phyloP scores from a whole-genome alignment of 768 basidiomycete species.

The Termitomyces sp. region DNA sequence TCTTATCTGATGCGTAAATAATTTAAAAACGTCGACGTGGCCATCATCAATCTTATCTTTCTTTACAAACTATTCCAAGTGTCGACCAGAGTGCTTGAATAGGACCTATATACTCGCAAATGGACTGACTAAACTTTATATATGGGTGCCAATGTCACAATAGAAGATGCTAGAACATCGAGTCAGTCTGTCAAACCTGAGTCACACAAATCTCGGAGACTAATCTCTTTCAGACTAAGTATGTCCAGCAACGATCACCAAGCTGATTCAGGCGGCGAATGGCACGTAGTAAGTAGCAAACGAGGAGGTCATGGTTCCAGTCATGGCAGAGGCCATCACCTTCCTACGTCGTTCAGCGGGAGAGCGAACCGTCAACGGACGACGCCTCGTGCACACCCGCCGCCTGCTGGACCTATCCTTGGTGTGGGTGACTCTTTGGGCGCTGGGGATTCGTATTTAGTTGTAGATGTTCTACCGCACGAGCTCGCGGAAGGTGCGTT shows the following conservation, averaged over 20 bases:
- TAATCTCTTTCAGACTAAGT: not conserved
- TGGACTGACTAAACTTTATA: not conserved
- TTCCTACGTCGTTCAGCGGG: slow-evolving; percentile 9
- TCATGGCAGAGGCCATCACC: not conserved
- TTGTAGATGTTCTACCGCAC: slow-evolving; percentile 51
- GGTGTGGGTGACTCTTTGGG: slow-evolving; percentile 35
- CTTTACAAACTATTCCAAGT: too few species aligned
- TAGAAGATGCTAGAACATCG: not conserved
- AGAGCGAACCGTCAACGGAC: slow-evolving; percentile 4
- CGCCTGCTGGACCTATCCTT: slow-evolving; percentile 8
- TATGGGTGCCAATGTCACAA: not conserved
- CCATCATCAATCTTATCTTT: not conserved
- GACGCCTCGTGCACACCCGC: slow-evolving; percentile 1
- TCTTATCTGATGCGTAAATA: too few species aligned
- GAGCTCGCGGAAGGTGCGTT: slow-evolving; percentile 57
- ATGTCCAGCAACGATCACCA: not conserved
- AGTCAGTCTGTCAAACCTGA: not conserved
- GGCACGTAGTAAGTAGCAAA: slow-evolving; percentile 1
- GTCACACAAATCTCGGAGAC: not conserved
- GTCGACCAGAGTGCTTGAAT: too few species aligned
- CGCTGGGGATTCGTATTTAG: slow-evolving; percentile 66
- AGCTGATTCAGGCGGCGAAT: not conserved
- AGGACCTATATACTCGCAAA: not conserved
- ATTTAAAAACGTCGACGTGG: too few species aligned
- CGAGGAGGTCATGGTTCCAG: not conserved